Percentiles rank a stretch among this genome's conserved stretches.
These are phyloP conservation scores for Westerdykella ornata DNA, from an alignment of 2,329 filamentous ascomycete species.

Conservation along the genomic window DNA sequence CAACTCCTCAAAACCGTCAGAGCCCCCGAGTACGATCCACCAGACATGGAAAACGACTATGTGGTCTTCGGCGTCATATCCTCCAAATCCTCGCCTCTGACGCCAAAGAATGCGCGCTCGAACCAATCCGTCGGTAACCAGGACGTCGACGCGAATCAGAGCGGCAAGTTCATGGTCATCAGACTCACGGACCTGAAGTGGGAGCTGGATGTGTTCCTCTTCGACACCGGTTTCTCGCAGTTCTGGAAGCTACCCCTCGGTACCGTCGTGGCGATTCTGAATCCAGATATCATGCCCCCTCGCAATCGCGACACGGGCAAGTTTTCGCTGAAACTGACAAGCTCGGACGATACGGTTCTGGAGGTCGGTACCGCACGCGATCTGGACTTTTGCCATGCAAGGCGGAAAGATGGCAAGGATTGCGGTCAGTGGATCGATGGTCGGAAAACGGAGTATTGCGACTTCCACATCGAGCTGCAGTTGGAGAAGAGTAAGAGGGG, in stretches of 20 bases:
- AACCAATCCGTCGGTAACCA: slow-evolving; percentile 39
- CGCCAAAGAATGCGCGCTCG: slow-evolving; percentile 46
- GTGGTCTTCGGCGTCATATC: slow-evolving; percentile 85
- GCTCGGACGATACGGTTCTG: slow-evolving; percentile 79
- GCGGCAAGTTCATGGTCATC: slow-evolving; percentile 88
- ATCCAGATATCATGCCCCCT: slow-evolving; percentile 85
- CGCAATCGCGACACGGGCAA: slow-evolving; percentile 70
- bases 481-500: slow-evolving; percentile 62
- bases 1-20: slow-evolving; percentile 77
- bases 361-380: slow-evolving; percentile 83
- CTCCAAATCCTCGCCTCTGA: slow-evolving; percentile 75
- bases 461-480: slow-evolving; percentile 82
- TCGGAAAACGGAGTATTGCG: slow-evolving; percentile 82
- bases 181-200: slow-evolving; percentile 81
- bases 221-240: slow-evolving; percentile 79
- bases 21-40: slow-evolving; percentile 70
- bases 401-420: slow-evolving; percentile 74
- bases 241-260: slow-evolving; percentile 93
- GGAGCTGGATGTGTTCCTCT: slow-evolving; percentile 87
- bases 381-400: slow-evolving; percentile 77
- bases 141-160: slow-evolving; percentile 49
- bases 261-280: slow-evolving; percentile 87
- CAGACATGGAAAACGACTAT: slow-evolving; percentile 78
- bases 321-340: slow-evolving; percentile 80
- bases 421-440: slow-evolving; percentile 84